phyloP scores from a whole-genome alignment of 1,139 yeast genomes.

The Meyerozyma athensensis region DNA sequence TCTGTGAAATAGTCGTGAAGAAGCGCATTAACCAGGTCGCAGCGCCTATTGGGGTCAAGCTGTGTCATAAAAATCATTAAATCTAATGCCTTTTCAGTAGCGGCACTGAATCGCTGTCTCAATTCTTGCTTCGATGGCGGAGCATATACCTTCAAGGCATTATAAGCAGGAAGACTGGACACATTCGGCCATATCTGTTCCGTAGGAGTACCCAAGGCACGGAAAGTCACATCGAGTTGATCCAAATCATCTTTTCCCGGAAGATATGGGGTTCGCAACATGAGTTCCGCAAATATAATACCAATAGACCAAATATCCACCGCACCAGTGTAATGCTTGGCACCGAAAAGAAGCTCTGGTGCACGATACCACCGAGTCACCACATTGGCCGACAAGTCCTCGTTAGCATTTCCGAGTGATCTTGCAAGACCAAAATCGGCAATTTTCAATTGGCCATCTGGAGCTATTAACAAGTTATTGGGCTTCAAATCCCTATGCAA shows the following conservation, averaged over 20 bases:
- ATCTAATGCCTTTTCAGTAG: constrained; percentile 81
- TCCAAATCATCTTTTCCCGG: constrained; percentile 91
- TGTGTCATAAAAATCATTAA: constrained; percentile 68
- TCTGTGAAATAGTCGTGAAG: constrained; percentile 68
- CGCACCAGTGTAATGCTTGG: constrained; percentile 82
- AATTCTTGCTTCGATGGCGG: constrained; percentile 80
- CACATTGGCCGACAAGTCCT: constrained; percentile 83
- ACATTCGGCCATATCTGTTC: constrained; percentile 92
- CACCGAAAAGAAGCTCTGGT: constrained; percentile 87
- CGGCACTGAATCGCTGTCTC: constrained; percentile 83
- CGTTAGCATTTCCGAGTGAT: constrained; percentile 72
- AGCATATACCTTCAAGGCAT: constrained; percentile 69
- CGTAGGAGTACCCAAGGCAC: constrained; percentile 95
- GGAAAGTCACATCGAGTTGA: constrained; percentile 84
- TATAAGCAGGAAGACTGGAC: constrained; percentile 69
- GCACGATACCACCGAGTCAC: constrained; percentile 98
- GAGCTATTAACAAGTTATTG: constrained; percentile 75
- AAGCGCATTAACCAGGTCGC: constrained; percentile 63
- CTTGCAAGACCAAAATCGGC: constrained; percentile 98
- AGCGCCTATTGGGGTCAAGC: constrained; percentile 74
- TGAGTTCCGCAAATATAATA: constrained; percentile 90
- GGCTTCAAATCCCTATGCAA: constrained; percentile 89
- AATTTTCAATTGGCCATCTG: constrained; percentile 80
- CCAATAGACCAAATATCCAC: constrained; percentile 96
- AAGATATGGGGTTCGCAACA: constrained; percentile 90